These are phyloP conservation scores for Ascoidea tarda DNA, from an alignment of 805 yeast species.

Conservation along the genomic window DNA sequence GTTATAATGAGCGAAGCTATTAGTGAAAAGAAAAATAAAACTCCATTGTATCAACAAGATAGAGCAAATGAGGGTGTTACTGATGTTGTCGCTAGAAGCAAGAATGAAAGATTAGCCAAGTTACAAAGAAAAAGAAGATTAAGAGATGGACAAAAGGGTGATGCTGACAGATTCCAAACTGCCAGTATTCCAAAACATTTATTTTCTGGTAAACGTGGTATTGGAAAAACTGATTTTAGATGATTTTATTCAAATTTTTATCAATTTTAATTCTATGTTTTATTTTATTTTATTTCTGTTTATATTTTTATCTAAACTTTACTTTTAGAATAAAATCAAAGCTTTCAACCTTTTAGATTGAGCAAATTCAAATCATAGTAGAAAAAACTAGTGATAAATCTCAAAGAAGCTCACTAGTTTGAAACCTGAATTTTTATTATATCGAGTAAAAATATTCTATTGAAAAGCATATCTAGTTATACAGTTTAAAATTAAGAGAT, in stretches of 20 bases:
- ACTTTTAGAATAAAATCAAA: conserved; percentile 51
- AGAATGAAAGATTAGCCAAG: conserved; percentile 79
- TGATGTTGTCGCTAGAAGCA: conserved; percentile 67
- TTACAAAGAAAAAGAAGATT: conserved; percentile 89
- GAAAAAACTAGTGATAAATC: too few species aligned
- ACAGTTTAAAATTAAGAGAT: background rate
- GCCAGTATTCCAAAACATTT: conserved; percentile 87
- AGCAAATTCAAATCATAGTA: too few species aligned
- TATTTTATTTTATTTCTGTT: conserved; percentile 18
- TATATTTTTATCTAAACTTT: conserved; percentile 33
- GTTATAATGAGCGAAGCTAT: conserved; percentile 48
- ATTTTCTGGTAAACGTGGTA: conserved; percentile 94
- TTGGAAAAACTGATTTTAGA: conserved; percentile 86
- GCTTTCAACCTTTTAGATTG: too few species aligned
- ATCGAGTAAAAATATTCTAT: too few species aligned
- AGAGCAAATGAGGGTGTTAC: conserved; percentile 77
- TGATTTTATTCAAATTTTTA: conserved; percentile 18
- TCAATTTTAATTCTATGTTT: conserved; percentile 12
- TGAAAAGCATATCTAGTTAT: background rate
- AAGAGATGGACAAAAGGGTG: conserved; percentile 87
- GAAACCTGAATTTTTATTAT: too few species aligned
- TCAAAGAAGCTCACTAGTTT: too few species aligned
- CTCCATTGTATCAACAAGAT: conserved; percentile 52
- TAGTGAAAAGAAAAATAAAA: conserved; percentile 25
- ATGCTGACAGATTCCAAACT: conserved; percentile 83